Conservation (phyloP, 495 filamentous ascomycete genomes). For the Penicillium cinerascens region DNA sequence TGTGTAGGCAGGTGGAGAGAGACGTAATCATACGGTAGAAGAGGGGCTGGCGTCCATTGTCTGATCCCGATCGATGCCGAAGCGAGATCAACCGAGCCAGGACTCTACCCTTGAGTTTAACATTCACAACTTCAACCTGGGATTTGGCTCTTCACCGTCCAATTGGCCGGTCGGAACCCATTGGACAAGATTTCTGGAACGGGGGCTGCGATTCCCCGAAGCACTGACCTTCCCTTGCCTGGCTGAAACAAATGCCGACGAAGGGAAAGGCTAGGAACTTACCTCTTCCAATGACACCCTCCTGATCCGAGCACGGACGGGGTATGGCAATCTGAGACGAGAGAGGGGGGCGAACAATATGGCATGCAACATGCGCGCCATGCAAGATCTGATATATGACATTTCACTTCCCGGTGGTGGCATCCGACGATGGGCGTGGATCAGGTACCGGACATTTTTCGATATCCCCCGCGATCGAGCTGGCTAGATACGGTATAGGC, state of each 20-base stretch:
- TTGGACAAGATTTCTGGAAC: slow-evolving; percentile 20
- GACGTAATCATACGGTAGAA: no score
- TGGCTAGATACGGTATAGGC: neutral
- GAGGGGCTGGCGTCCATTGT: neutral
- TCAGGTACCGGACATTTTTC: neutral
- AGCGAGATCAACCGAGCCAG: neutral
- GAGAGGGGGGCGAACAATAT: neutral
- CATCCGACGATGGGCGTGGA: neutral
- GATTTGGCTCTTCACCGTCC: neutral
- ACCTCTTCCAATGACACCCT: neutral
- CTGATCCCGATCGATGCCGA: no score
- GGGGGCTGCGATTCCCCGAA: slow-evolving; percentile 11
- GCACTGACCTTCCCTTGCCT: slow-evolving; percentile 21
- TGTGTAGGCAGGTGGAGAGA: neutral
- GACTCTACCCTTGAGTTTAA: neutral
- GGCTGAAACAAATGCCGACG: slow-evolving; percentile 16
- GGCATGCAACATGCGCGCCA: slow-evolving; percentile 7
- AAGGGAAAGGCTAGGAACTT: neutral
- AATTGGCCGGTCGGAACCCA: slow-evolving; percentile 24
- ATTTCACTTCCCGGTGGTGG: neutral
- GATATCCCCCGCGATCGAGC: neutral
- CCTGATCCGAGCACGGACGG: slow-evolving; percentile 3
- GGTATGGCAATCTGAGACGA: neutral
- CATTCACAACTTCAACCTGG: neutral
- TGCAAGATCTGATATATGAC: slow-evolving; percentile 16